Percentiles rank a stretch among this genome's conserved stretches.
Evolutionary conservation across 768 basidiomycete species (phyloP).

Genomic region (Mycena epipterygia): DNA sequence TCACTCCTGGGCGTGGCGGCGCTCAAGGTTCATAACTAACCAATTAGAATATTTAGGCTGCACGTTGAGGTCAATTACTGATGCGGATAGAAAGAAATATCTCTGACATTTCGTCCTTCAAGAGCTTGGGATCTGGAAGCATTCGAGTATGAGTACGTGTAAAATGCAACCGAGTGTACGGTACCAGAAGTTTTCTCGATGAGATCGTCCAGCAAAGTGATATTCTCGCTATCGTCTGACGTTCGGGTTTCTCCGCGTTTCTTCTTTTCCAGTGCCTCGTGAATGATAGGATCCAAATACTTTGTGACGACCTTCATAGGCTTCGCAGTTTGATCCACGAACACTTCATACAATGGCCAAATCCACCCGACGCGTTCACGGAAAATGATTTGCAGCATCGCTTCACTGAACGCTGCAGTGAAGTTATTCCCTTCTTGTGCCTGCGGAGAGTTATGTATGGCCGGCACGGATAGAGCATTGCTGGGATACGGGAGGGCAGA

Average conservation of each 20-base stretch:
- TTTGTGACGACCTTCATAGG: slow-evolving; percentile 62
- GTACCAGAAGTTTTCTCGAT: slow-evolving; percentile 65
- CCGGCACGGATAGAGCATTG: neutral
- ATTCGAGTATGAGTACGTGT: neutral
- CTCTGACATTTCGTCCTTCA: slow-evolving; percentile 56
- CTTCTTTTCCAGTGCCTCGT: slow-evolving; percentile 59
- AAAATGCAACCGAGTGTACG: neutral
- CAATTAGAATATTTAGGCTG: slow-evolving; percentile 26
- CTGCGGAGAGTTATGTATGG: neutral
- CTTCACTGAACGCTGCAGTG: slow-evolving; percentile 62
- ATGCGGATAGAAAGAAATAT: too few species aligned
- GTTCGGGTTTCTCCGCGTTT: neutral
- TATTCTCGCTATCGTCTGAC: slow-evolving; percentile 38
- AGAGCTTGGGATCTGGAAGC: slow-evolving; percentile 51
- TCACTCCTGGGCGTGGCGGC: neutral
- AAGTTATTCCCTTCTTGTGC: slow-evolving; percentile 46
- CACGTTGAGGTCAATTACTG: too few species aligned
- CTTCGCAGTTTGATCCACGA: slow-evolving; percentile 58
- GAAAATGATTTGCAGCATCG: slow-evolving; percentile 55
- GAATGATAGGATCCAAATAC: slow-evolving; percentile 68
- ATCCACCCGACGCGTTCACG: slow-evolving; percentile 56
- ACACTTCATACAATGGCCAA: slow-evolving; percentile 70
- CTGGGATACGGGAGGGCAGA: neutral
- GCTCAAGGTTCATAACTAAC: neutral
- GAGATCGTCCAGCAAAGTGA: slow-evolving; percentile 63